Evolutionary conservation across 306 rosid species (phyloP), one percentile per base, ranked within the genome.

Genomic region (Vachellia pachyceras): DNA sequence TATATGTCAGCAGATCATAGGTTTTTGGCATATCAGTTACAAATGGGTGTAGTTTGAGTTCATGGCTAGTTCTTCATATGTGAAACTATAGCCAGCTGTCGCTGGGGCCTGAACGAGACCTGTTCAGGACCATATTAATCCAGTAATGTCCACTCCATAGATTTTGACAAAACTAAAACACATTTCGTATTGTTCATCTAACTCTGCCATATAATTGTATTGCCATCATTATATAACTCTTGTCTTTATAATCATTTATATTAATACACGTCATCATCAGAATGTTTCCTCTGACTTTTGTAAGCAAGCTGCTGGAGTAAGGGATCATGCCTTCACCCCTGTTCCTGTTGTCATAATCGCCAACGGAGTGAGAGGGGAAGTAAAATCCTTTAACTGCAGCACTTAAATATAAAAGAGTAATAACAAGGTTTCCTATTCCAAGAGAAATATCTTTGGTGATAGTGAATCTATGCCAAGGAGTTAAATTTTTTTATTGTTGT

Each of bases 281-380:
- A 10, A 25, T 66, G 69, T 36, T 69, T 69, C 41, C 52, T 39
- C 35, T 78, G 69, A 78, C 36, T 69, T 78, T 78, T 40, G 75
- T 41, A 77, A 65, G 58, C 72, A 61, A 44, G n/a, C 66, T 52
- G 52, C 67, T 37, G 35, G 33, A 68, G 23, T 25, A 23, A 54
- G 42, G 67, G 68, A 69, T 68, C 69, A 39, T 40, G 69, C 71
- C 60, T 76, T 61, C 60, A 41, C 49, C 33, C 70, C 49, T 20
- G 50, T 65, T 1, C 65, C 40, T 58, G 36, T 68, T 58, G 80
- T 60, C 71, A 61, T 39, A 9, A 4, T 77, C 80, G 6, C 72
- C 12, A 12, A 73, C 49, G 17, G 45, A 33, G 15, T 33, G 8
- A 23, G 18, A 46, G 64, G 18, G 45, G 45, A 22, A 25, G 6